phyloP scores from a whole-genome alignment of 2,329 filamentous ascomycete species.

The Ceratocystis lukuohia region DNA sequence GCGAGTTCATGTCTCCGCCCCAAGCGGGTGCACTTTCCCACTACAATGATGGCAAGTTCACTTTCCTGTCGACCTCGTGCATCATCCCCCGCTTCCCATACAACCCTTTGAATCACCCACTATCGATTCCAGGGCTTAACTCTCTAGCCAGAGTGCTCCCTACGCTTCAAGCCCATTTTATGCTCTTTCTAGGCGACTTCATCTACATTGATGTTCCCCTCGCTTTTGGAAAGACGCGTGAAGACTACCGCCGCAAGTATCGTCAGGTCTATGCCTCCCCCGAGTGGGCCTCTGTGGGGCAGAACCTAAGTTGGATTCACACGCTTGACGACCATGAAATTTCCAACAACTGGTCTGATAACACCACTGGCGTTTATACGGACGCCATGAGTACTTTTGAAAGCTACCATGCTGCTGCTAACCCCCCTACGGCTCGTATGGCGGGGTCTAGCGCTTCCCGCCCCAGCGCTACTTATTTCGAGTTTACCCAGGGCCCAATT shows the following conservation, averaged over 20 bases:
- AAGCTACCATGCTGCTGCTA: conserved; percentile 72
- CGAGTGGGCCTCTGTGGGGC: conserved; percentile 65
- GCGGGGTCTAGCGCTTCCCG: conserved; percentile 31
- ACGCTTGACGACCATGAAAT: conserved; percentile 97
- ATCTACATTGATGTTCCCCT: conserved; percentile 84
- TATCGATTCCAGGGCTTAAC: conserved; percentile 68
- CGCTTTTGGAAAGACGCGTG: conserved; percentile 55
- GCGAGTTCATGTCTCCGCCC: conserved; percentile 68
- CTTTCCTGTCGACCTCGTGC: conserved; percentile 85
- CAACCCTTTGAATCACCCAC: conserved; percentile 64
- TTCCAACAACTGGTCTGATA: conserved; percentile 78
- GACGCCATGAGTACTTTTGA: conserved; percentile 73
- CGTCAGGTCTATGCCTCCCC: conserved; percentile 91
- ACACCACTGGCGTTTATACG: conserved; percentile 65
- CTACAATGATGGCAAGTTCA: conserved; percentile 57
- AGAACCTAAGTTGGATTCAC: conserved; percentile 91
- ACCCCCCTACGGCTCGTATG: conserved; percentile 56
- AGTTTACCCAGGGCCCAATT: conserved; percentile 78
- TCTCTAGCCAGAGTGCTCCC: conserved; percentile 62
- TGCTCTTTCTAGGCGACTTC: conserved; percentile 76
- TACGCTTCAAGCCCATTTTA: conserved; percentile 59
- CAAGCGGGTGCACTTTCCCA: conserved; percentile 49
- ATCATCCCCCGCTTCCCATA: conserved; percentile 82
- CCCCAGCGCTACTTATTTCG: conserved; percentile 64
- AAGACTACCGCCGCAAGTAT: conserved; percentile 82